Evolutionary conservation across 805 yeast species (phyloP).

Genomic region (Kuraishia piskuri): DNA sequence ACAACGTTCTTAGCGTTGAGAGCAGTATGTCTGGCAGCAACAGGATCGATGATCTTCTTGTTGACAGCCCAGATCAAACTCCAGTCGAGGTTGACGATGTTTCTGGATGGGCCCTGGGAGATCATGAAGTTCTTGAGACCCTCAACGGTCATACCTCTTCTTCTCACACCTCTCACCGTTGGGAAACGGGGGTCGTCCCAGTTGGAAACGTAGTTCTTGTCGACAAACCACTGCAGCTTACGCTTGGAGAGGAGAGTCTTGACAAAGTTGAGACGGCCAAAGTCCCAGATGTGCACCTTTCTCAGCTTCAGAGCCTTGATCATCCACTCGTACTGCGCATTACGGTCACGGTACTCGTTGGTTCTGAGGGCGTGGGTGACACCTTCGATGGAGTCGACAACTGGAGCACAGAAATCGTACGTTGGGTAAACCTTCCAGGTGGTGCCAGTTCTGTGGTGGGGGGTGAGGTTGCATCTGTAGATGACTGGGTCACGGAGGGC

Average conservation of each 20-base stretch:
- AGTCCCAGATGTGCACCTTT: conserved; percentile 96
- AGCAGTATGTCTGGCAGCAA: conserved; percentile 94
- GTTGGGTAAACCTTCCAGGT: conserved; percentile 97
- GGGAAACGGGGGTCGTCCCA: conserved; percentile 99
- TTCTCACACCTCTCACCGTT: conserved; percentile 97
- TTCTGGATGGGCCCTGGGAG: conserved; percentile 96
- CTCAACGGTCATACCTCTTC: conserved; percentile 99
- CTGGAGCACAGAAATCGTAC: conserved; percentile 97
- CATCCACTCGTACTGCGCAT: conserved; percentile 97
- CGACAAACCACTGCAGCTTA: conserved; percentile 98
- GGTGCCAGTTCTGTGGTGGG: conserved; percentile 94
- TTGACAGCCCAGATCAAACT: conserved; percentile 94
- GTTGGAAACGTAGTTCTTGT: conserved; percentile 73
- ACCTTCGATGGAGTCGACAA: conserved; percentile 93
- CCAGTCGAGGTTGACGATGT: conserved; percentile 97
- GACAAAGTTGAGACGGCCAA: conserved; percentile 93
- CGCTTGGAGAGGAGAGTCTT: conserved; percentile 94
- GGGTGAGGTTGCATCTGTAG: conserved; percentile 94
- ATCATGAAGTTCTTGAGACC: conserved; percentile 91
- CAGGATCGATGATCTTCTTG: conserved; percentile 94
- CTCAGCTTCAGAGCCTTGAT: conserved; percentile 72
- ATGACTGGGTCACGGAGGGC: conserved; percentile 97
- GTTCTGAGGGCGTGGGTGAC: conserved; percentile 98
- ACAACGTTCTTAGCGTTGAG: conserved; percentile 59
- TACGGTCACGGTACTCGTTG: conserved; percentile 97